Evolutionary conservation across 768 basidiomycete genomes (phyloP).

Genomic region (Neoboletus brunneissimus): DNA sequence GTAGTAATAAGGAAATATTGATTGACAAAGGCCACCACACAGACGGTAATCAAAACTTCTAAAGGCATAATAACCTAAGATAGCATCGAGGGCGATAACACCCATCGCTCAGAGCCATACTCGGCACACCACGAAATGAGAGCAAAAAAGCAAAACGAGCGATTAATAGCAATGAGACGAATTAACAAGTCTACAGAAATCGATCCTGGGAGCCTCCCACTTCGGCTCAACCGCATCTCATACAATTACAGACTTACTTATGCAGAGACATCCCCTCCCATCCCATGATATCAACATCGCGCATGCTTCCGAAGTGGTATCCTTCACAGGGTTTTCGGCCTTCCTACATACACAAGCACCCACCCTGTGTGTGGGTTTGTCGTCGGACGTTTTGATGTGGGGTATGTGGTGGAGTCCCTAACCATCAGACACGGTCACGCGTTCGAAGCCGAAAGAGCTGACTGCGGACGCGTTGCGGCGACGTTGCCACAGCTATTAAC

Average conservation of each 20-base stretch:
- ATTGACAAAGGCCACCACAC: no score
- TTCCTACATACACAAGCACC: neutral
- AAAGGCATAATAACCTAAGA: no score
- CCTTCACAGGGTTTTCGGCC: neutral
- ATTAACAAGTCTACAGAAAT: neutral
- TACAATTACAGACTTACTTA: neutral
- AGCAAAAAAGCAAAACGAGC: neutral
- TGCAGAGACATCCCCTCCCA: neutral
- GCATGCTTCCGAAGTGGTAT: neutral
- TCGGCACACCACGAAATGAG: no score
- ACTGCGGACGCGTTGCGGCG: neutral
- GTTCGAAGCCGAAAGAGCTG: neutral
- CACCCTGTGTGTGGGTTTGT: neutral
- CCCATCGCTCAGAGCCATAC: no score
- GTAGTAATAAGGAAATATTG: no score
- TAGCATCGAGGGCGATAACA: no score
- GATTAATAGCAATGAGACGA: neutral
- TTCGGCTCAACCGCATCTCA: neutral
- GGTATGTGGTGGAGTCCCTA: no score
- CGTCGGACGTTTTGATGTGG: neutral
- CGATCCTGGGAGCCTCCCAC: neutral
- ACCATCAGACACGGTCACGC: neutral
- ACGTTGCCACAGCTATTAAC: neutral
- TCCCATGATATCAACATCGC: neutral
- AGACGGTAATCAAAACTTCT: no score